Evolutionary conservation across 2,329 filamentous ascomycete genomes (phyloP).

Genomic region (Eutypella sp.): DNA sequence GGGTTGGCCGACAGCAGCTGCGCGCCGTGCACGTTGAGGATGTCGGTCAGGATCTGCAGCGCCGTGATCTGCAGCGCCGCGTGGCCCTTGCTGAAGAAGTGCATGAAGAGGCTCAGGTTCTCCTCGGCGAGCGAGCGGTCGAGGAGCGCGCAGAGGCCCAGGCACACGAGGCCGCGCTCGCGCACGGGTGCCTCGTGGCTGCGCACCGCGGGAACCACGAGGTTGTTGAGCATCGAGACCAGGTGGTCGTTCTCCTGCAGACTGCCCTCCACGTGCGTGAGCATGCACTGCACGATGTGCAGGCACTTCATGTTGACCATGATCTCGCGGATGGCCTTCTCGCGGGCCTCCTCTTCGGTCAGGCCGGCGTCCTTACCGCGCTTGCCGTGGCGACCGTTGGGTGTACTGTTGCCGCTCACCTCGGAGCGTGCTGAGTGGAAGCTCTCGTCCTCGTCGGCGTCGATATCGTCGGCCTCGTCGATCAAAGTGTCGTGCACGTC

Average conservation of each 20-base stretch:
- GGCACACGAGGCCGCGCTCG: slow-evolving; percentile 81
- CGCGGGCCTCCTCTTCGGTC: slow-evolving; percentile 60
- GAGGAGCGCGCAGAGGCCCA: slow-evolving; percentile 86
- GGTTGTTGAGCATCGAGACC: slow-evolving; percentile 96
- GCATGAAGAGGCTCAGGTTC: slow-evolving; percentile 88
- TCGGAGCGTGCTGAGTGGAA: slow-evolving; percentile 93
- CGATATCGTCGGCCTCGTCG: slow-evolving; percentile 48
- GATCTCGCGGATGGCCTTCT: slow-evolving; percentile 81
- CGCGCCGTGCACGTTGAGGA: slow-evolving; percentile 81
- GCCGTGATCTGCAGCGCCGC: slow-evolving; percentile 84
- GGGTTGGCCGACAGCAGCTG: slow-evolving; percentile 66
- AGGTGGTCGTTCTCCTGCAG: slow-evolving; percentile 85
- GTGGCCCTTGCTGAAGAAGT: slow-evolving; percentile 92
- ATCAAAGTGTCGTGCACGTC: slow-evolving; percentile 95
- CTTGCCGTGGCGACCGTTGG: slow-evolving; percentile 41
- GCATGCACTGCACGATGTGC: slow-evolving; percentile 95
- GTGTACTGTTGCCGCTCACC: slow-evolving; percentile 61
- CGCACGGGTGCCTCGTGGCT: slow-evolving; percentile 89
- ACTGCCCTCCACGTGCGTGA: slow-evolving; percentile 84
- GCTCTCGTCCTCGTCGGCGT: slow-evolving; percentile 63
- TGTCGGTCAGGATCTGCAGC: slow-evolving; percentile 87
- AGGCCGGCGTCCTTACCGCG: slow-evolving; percentile 37
- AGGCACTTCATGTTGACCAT: slow-evolving; percentile 98
- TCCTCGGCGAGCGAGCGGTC: slow-evolving; percentile 89
- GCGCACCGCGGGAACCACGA: slow-evolving; percentile 91